Percentiles rank a stretch among this genome's conserved stretches.
phyloP scores from a whole-genome alignment of 768 basidiomycete genomes.

The Leccinum pellstonianum region DNA sequence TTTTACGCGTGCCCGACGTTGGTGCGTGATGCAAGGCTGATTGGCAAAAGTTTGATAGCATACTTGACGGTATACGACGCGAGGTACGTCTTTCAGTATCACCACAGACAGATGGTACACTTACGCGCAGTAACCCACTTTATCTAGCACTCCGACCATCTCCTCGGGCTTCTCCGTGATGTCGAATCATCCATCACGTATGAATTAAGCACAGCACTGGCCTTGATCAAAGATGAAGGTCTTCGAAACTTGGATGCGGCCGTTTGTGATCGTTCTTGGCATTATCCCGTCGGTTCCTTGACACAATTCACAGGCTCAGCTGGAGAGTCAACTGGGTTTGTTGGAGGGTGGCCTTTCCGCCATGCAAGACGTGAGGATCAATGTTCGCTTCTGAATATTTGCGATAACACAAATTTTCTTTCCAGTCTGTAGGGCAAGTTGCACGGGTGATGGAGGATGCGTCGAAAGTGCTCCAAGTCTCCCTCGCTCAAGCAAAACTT shows the following conservation, averaged over 20 bases:
- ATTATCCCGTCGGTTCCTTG: conserved; percentile 2
- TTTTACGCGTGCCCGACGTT: background rate
- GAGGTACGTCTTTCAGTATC: conserved; percentile 19
- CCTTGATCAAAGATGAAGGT: conserved; percentile 29
- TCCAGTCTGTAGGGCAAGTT: conserved; percentile 24
- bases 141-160: conserved; percentile 28
- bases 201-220: conserved; percentile 25
- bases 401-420: conserved; percentile 12
- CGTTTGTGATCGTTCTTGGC: conserved; percentile 18
- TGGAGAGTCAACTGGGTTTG: conserved; percentile 29
- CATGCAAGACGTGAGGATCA: conserved; percentile 33
- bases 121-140: conserved; percentile 1
- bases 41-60: conserved; percentile 22
- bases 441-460: conserved; percentile 19
- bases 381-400: conserved; percentile 9
- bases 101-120: background rate
- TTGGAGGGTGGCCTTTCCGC: conserved; percentile 24
- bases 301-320: conserved; percentile 26
- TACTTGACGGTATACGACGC: conserved; percentile 24
- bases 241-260: conserved; percentile 27
- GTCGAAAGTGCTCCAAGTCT: conserved; percentile 32
- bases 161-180: conserved; percentile 24
- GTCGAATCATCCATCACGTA: conserved; percentile 25
- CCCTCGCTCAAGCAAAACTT: conserved; percentile 31
- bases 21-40: conserved; percentile 14